Conservation (phyloP, 306 rosid species). For the Cicer pinnatifidum region DNA sequence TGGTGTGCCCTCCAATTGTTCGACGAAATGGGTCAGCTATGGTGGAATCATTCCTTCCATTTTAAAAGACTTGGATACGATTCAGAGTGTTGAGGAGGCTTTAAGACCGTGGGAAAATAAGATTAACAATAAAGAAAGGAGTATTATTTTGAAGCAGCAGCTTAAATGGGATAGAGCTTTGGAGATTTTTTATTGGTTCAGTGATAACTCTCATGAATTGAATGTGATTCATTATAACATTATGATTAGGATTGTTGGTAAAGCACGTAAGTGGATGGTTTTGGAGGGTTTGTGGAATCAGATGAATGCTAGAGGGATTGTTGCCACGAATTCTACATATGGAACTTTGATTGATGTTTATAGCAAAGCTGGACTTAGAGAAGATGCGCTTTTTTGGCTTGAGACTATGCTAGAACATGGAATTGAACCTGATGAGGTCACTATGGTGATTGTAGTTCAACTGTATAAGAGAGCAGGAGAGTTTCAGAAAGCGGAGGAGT, state of each 20-base stretch:
- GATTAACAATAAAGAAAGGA: conserved; percentile 80
- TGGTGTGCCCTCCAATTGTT: conserved; percentile 67
- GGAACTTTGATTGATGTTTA: conserved; percentile 93
- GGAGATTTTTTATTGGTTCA: conserved; percentile 85
- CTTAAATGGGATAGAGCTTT: conserved; percentile 76
- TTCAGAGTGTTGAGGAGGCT: conserved; percentile 68
- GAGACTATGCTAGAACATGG: conserved; percentile 73
- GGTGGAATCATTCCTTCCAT: conserved; percentile 86
- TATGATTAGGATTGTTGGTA: conserved; percentile 70
- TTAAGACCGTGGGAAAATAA: conserved; percentile 72
- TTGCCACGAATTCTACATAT: conserved; percentile 83
- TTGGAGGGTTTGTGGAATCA: conserved; percentile 78
- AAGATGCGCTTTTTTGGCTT: conserved; percentile 79
- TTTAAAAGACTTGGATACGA: conserved; percentile 59
- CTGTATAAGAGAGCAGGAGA: conserved; percentile 86
- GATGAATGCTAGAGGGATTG: conserved; percentile 69
- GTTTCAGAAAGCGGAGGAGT: conserved; percentile 75
- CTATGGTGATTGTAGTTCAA: conserved; percentile 90
- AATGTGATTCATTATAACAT: conserved; percentile 92
- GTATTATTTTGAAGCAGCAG: conserved; percentile 91
- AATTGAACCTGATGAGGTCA: conserved; percentile 91
- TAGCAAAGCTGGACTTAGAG: conserved; percentile 75
- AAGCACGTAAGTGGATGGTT: conserved; percentile 62
- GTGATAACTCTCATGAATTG: conserved; percentile 65
- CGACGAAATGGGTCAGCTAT: conserved; percentile 68